Base-by-base conservation (phyloP, 169 alveolate species). In the Babesia ovata region DNA sequence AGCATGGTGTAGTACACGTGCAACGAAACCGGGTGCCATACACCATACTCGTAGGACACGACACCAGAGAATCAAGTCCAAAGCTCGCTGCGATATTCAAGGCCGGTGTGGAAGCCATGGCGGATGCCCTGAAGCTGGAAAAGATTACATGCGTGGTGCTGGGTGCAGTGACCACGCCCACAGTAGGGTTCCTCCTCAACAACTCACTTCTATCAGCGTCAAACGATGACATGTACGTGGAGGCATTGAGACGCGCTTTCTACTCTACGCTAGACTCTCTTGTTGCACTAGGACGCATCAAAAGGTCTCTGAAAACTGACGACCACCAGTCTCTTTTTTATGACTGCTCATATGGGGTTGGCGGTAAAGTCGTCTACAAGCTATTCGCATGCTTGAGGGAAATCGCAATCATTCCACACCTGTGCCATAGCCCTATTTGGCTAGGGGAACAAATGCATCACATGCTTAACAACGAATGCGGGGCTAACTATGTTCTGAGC, bases 401-500 rank as follows among this genome's bases (percentile, higher is more conserved):
- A 12, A 59, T 77, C 21, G 73, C 66, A 12, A 22, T 77, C 49
- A 17, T 56, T n/a, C 81, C 81, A 0, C 39, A 65, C 56, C 50
- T 77, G 33, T 77, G 79, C 45, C 29, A 77, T 66, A 52, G 70
- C 50, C 63, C 70, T 39, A 10, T 42, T 7, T 21, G 63, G 46
- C 42, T 39, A 26, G 22, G 28, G 9, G 75, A 45, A 9, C 19
- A 21, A 16, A 28, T 16, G 45, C 49, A 50, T 6, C 54, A 48
- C 49, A n/a, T 49, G 33, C 62, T 77, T 22, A 79, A 79, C 63
- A 8, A 70, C 28, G 65, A 46, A 9, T 79, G 87, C 53, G 93
- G 93, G 12, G 81, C 93, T 26, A 72, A 85, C 17, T 89, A 89
- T 66, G 92, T 89, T 0, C 63, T 81, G 63, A 75, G 74, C 44